Evolutionary conservation across 2,329 filamentous ascomycete genomes (phyloP).

Genomic region (Aspergillus novofumigatus): DNA sequence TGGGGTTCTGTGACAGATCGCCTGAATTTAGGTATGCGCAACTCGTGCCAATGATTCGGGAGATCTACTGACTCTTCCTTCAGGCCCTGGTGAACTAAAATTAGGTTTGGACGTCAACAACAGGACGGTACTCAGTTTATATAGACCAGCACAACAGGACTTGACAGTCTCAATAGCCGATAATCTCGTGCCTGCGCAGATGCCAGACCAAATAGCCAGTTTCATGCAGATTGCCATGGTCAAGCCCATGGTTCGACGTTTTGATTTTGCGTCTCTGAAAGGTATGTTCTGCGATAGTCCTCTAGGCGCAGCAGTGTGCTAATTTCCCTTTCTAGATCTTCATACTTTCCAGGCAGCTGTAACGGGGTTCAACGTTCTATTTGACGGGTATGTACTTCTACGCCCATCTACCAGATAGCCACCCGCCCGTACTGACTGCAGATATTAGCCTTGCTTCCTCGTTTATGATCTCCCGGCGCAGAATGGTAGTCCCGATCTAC

Average conservation of each 20-base stretch:
- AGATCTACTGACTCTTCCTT: constrained; percentile 11
- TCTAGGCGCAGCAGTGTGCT: constrained; percentile 6
- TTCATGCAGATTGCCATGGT: constrained; percentile 56
- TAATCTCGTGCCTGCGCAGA: constrained; percentile 58
- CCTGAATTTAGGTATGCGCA: constrained; percentile 62
- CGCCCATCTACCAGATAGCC: neutral
- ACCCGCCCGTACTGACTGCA: constrained; percentile 1
- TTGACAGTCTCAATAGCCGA: constrained; percentile 72
- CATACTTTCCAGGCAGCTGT: constrained; percentile 75
- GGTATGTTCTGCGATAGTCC: constrained; percentile 20
- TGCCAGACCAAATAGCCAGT: constrained; percentile 60
- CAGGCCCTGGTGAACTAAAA: constrained; percentile 66
- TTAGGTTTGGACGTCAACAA: constrained; percentile 62
- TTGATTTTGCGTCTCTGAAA: constrained; percentile 60
- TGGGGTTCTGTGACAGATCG: constrained; percentile 77
- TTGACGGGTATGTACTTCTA: constrained; percentile 50
- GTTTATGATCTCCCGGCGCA: constrained; percentile 76
- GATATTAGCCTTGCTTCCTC: constrained; percentile 56
- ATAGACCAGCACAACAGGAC: constrained; percentile 71
- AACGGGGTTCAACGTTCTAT: constrained; percentile 74
- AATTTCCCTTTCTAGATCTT: constrained; percentile 50
- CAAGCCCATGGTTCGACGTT: constrained; percentile 65
- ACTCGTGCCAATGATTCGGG: neutral
- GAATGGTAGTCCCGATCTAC: constrained; percentile 88
- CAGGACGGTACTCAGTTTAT: constrained; percentile 59